phyloP scores from a whole-genome alignment of 768 basidiomycete genomes.

The Suillus fuscotomentosus region DNA sequence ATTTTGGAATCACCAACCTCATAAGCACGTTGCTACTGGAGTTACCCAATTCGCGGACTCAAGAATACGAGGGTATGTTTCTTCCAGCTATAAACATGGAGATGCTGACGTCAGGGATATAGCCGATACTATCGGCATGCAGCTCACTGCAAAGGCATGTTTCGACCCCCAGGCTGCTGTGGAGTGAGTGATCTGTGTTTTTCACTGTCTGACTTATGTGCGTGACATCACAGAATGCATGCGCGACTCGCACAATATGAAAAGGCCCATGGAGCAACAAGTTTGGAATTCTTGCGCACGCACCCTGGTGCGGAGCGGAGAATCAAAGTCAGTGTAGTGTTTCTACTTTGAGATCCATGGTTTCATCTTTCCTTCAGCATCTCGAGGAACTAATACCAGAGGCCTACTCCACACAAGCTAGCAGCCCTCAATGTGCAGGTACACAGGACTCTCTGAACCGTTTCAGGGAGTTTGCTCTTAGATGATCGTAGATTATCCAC shows the following conservation, averaged over 20 bases:
- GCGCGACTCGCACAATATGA: constrained; percentile 61
- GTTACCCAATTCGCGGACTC: constrained; percentile 79
- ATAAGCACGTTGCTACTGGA: constrained; percentile 54
- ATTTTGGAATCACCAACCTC: constrained; percentile 48
- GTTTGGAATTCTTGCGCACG: constrained; percentile 68
- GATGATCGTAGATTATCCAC: background rate
- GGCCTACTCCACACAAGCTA: constrained; percentile 51
- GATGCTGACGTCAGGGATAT: background rate
- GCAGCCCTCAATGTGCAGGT: constrained; percentile 54
- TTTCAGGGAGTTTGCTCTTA: constrained; percentile 12
- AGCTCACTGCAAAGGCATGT: constrained; percentile 80
- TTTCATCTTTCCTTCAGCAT: constrained; percentile 30
- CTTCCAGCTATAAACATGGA: background rate
- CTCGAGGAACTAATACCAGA: constrained; percentile 57
- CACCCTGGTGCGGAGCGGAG: constrained; percentile 78
- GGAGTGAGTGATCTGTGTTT: constrained; percentile 43
- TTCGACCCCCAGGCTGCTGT: constrained; percentile 79
- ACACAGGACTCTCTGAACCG: constrained; percentile 33
- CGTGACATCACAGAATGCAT: constrained; percentile 57
- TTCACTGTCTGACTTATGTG: constrained; percentile 1
- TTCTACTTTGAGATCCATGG: background rate
- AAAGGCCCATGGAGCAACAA: constrained; percentile 26
- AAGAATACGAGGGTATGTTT: constrained; percentile 73
- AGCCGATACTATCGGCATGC: constrained; percentile 88
- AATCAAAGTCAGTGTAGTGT: constrained; percentile 52